Conservation (phyloP, 78 protist genomes). For the Polysphondylium violaceum region DNA sequence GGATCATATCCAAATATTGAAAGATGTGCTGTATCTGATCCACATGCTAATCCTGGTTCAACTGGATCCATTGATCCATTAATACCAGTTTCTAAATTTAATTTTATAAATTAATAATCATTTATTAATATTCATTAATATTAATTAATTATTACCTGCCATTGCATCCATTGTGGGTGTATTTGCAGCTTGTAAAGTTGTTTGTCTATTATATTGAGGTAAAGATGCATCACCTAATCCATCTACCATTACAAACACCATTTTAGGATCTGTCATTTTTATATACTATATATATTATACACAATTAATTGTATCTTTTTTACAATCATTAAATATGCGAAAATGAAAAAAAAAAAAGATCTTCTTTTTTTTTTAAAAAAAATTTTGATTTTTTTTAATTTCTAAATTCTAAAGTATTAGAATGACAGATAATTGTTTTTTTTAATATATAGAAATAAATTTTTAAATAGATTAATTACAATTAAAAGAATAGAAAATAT, state of each 20-base stretch:
- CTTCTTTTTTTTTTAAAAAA: too few relatives aligned
- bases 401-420: too few relatives aligned
- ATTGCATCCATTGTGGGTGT: constrained; percentile 65
- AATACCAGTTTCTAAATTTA: constrained; percentile 71
- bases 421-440: too few relatives aligned
- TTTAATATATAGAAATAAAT: too few relatives aligned
- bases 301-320: too few relatives aligned
- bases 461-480: too few relatives aligned
- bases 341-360: too few relatives aligned
- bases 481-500: too few relatives aligned
- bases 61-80: constrained; percentile 90
- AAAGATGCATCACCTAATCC: constrained; percentile 65
- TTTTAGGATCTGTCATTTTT: neutral
- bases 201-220: constrained; percentile 44
- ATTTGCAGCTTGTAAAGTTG: constrained; percentile 40
- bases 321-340: too few relatives aligned
- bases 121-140: neutral
- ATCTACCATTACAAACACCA: constrained; percentile 72
- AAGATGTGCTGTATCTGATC: constrained; percentile 95
- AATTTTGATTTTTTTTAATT: too few relatives aligned
- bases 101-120: neutral
- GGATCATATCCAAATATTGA: constrained; percentile 92
- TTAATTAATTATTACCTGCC: constrained; percentile 23
- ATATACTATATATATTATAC: too few relatives aligned
- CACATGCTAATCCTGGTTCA: constrained; percentile 94